Evolutionary conservation across 2,329 filamentous ascomycete genomes (phyloP), one percentile per base, ranked within the genome.

Genomic region (Pestalotiopsis sp.): DNA sequence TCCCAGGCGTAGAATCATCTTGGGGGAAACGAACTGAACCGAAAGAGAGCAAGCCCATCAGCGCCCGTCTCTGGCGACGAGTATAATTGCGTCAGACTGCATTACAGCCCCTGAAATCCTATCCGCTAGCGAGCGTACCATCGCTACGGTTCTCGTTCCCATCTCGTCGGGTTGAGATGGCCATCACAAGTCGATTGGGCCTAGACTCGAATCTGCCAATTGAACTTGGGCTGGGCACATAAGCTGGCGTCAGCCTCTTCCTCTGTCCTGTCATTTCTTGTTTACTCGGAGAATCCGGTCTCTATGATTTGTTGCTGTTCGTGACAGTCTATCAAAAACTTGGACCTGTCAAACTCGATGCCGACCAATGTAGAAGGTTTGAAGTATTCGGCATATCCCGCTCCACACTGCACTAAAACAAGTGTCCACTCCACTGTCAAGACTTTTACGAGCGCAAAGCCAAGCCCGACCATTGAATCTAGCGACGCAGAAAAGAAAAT

Each of bases 71-170:
- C 38, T 62, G 12, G 59, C 59, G 14, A 62, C 14, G 57, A 36
- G 11, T 17, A 49, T 23, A 31, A 58, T 65, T 65, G 63, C 63
- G 63, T 65, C 63, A 65, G 41, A 23, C 63, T 65, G 63, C 63
- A 65, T 65, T 23, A n/a, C 20, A 57, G 12, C 49, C 63, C 63
- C 63, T 65, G 63, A 31, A 36, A 9, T 25, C n/a, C 49, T n/a
- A 14, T 12, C 38, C 13, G 57, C 31, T 27, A 20, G 13, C 38
- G 14, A 38, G 20, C 2, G 14, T 36, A 3, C 36, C 7, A 39
- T 64, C 61, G 45, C n/a, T 38, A 49, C 27, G 23, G 38, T 12
- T 64, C 38, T 64, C 20, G 23, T 49, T n/a, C 45, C 45, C 45
- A 52, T 36, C 31, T 36, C n/a, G 45, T n/a, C 17, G 45, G 45